Percentiles rank a stretch among this genome's conserved stretches.
phyloP scores from a whole-genome alignment of 2,329 filamentous ascomycete genomes.

The Magnaporthiopsis incrustans region DNA sequence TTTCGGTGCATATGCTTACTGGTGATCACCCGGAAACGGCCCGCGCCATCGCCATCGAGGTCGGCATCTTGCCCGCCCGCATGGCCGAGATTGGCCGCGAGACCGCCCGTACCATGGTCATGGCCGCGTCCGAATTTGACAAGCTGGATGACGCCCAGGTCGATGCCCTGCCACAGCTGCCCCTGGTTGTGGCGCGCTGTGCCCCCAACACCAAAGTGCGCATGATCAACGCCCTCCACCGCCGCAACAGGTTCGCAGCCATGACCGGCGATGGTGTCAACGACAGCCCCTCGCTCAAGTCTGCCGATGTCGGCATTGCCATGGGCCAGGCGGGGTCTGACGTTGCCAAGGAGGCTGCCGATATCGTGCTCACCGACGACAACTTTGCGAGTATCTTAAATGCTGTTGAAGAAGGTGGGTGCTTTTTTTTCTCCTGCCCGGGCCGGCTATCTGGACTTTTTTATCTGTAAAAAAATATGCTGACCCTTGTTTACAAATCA shows the following conservation, averaged over 20 bases:
- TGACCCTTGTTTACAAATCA: not conserved
- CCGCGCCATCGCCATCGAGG: slow-evolving; percentile 47
- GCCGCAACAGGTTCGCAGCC: slow-evolving; percentile 51
- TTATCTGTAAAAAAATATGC: not conserved
- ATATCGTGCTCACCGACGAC: slow-evolving; percentile 61
- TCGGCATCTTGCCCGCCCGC: slow-evolving; percentile 16
- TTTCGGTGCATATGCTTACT: slow-evolving; percentile 54
- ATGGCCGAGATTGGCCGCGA: slow-evolving; percentile 37
- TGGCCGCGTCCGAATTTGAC: slow-evolving; percentile 51
- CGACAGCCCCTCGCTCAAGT: slow-evolving; percentile 56
- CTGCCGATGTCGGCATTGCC: slow-evolving; percentile 59
- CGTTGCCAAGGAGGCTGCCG: slow-evolving; percentile 55
- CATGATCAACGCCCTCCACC: slow-evolving; percentile 62
- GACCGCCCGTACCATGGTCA: slow-evolving; percentile 43
- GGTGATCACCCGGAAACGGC: slow-evolving; percentile 55
- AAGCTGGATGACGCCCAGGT: slow-evolving; percentile 48
- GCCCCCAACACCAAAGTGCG: slow-evolving; percentile 56
- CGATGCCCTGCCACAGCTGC: slow-evolving; percentile 46
- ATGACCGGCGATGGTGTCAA: slow-evolving; percentile 71
- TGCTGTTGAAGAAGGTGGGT: slow-evolving; percentile 4
- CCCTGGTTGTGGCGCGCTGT: slow-evolving; percentile 53
- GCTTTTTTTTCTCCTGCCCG: not conserved
- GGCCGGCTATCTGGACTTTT: not conserved
- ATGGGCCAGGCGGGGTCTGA: slow-evolving; percentile 54
- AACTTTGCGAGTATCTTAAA: slow-evolving; percentile 45